A percentile compares a stretch with the other conserved stretches of the same genome.
Conservation (phyloP, 2,329 filamentous ascomycete genomes). For the Cytospora mali region DNA sequence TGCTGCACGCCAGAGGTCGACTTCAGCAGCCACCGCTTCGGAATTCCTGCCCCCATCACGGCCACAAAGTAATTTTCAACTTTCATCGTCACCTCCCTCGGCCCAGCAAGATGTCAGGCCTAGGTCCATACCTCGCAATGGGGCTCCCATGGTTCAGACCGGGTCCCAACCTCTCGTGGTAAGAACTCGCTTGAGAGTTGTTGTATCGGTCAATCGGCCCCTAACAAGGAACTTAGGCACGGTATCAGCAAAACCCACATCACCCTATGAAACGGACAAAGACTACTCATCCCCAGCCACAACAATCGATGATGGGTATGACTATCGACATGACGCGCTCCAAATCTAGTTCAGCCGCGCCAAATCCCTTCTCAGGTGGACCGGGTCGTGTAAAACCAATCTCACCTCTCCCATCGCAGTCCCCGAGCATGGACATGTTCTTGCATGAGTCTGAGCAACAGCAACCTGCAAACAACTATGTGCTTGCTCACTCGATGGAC, state of each 20-base stretch:
- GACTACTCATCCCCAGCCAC: slow-evolving; percentile 35
- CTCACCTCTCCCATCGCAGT: slow-evolving; percentile 30
- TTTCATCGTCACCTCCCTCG: slow-evolving; percentile 14
- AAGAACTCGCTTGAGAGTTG: slow-evolving; percentile 14
- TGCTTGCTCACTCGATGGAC: slow-evolving; percentile 25
- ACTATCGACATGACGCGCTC: slow-evolving; percentile 49
- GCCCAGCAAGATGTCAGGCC: slow-evolving; percentile 11
- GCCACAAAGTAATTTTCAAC: slow-evolving; percentile 3
- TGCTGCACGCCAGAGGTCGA: slow-evolving; percentile 11
- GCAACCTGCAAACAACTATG: slow-evolving; percentile 28
- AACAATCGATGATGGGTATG: slow-evolving; percentile 33
- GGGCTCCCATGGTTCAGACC: slow-evolving; percentile 9
- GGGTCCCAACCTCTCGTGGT: slow-evolving; percentile 18
- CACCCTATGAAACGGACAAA: slow-evolving; percentile 38
- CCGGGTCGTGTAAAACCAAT: slow-evolving; percentile 40
- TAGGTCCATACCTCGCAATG: slow-evolving; percentile 13
- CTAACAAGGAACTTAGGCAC: slow-evolving; percentile 5
- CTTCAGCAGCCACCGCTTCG: background rate
- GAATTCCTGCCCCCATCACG: slow-evolving; percentile 6
- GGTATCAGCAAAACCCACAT: slow-evolving; percentile 16
- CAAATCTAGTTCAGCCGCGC: slow-evolving; percentile 45
- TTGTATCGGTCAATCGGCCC: background rate
- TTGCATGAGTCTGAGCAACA: slow-evolving; percentile 28
- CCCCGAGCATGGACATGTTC: slow-evolving; percentile 21
- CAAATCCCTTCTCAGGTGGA: slow-evolving; percentile 43